Conservation (phyloP, 208 protist genomes). For the Crithidia thermophila region DNA sequence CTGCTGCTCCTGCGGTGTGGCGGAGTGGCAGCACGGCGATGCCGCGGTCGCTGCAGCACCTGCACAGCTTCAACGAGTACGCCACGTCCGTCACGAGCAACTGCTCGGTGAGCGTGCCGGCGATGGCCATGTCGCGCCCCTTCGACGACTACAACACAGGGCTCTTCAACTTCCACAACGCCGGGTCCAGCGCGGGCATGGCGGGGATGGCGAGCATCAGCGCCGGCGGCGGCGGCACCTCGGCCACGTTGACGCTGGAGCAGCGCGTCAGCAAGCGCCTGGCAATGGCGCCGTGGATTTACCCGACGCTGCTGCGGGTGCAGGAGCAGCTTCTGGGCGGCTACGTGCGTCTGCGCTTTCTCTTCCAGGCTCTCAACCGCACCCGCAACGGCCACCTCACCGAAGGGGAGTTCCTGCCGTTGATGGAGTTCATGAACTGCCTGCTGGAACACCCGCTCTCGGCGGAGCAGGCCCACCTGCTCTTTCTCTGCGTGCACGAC, state of each 20-base stretch:
- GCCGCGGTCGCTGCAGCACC: background rate
- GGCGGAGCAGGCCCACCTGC: conserved; percentile 31
- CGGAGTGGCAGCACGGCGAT: too few relatives aligned
- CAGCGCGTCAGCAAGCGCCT: conserved; percentile 16
- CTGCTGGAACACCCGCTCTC: conserved; percentile 52
- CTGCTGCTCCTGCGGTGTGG: too few relatives aligned
- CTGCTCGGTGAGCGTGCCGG: background rate
- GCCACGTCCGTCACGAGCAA: conserved; percentile 2
- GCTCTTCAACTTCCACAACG: background rate
- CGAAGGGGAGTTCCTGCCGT: conserved; percentile 51
- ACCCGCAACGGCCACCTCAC: conserved; percentile 52
- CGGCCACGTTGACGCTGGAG: conserved; percentile 7
- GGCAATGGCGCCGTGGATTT: conserved; percentile 55
- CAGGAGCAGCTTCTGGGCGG: conserved; percentile 58
- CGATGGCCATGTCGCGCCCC: conserved; percentile 9
- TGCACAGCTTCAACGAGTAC: conserved; percentile 15
- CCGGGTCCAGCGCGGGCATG: too few relatives aligned
- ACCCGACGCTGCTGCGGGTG: conserved; percentile 53
- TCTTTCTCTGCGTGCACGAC: conserved; percentile 53
- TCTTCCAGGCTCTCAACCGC: conserved; percentile 61
- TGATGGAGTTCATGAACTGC: conserved; percentile 58
- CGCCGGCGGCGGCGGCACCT: background rate
- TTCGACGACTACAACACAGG: conserved; percentile 19
- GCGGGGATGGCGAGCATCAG: background rate
- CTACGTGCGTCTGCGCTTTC: conserved; percentile 32